Conservation (phyloP, 2,329 filamentous ascomycete genomes). For the Aspergillus quadrilineatus region DNA sequence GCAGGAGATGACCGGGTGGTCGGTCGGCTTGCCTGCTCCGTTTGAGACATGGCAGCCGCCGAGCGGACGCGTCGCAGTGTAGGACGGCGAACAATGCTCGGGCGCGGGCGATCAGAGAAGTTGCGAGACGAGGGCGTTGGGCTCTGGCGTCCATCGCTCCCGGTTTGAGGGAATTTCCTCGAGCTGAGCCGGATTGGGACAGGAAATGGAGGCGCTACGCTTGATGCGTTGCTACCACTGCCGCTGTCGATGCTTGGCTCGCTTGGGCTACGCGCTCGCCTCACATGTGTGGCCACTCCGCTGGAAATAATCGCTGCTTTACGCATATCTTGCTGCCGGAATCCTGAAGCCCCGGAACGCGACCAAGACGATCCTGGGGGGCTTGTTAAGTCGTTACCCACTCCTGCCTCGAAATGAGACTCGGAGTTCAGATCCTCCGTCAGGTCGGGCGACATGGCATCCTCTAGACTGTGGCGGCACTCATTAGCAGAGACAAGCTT, state of each 20-base stretch:
- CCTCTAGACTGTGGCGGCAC: slow-evolving; percentile 32
- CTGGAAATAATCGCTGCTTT: slow-evolving; percentile 78
- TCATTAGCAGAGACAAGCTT: slow-evolving; percentile 42
- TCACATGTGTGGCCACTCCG: slow-evolving; percentile 69
- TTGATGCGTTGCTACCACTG: slow-evolving; percentile 36
- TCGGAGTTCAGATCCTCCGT: slow-evolving; percentile 38
- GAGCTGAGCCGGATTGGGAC: slow-evolving; percentile 90
- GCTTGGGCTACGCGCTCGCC: slow-evolving; percentile 55
- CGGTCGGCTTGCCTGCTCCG: slow-evolving; percentile 46
- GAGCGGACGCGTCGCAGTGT: slow-evolving; percentile 81
- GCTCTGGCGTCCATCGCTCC: slow-evolving; percentile 75
- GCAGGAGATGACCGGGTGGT: slow-evolving; percentile 51
- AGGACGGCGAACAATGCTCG: slow-evolving; percentile 57
- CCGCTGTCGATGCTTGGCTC: slow-evolving; percentile 45
- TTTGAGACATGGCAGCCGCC: slow-evolving; percentile 66
- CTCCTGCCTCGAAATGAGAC: slow-evolving; percentile 23
- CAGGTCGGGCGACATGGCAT: slow-evolving; percentile 35
- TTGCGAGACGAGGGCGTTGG: slow-evolving; percentile 61
- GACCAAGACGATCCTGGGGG: slow-evolving; percentile 19
- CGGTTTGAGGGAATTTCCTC: slow-evolving; percentile 65
- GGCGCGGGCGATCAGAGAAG: slow-evolving; percentile 56
- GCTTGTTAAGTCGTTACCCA: slow-evolving; percentile 11
- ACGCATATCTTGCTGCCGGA: slow-evolving; percentile 64
- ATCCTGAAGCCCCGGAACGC: slow-evolving; percentile 39
- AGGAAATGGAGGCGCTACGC: slow-evolving; percentile 72